Base-by-base conservation (phyloP, 2,329 filamentous ascomycete genomes). In the Ceratocystis ficicola region DNA sequence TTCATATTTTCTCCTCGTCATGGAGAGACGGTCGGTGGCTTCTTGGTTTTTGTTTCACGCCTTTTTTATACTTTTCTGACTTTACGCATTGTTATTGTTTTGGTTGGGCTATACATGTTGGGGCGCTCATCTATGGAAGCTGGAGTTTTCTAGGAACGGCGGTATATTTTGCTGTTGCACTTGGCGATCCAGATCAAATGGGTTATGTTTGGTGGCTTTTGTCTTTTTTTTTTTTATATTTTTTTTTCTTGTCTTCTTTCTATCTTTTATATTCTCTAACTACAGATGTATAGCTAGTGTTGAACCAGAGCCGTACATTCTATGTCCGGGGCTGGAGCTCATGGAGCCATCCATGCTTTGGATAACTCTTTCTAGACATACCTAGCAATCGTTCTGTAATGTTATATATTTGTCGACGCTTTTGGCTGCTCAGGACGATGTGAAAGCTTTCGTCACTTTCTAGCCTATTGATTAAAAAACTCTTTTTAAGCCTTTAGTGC, bases 101-200 rank as follows among this genome's bases (percentile, higher is more conserved):
- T 3, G 30, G 30, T 41, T 17, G 8, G 52, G 52, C n/a, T 57
- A 57, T 57, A 57, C 22, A 57, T 57, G 25, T 57, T 57, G 1
- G 52, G 52, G 52, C 12, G 28, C 52, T 57, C 52, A 57, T 57
- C 52, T 57, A 57, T 30, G 52, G 52, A 57, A 57, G 52, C 52
- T 57, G 52, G 52, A 57, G 52, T 57, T 57, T 57, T 57, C 52
- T 30, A 28, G 52, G 52, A 57, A 57, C 28, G 52, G 52, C 28
- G 52, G 52, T 57, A 57, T 57, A 57, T 32, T 57, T 55, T 55
- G 52, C 52, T 57, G 52, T 57, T 57, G 52, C 52, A 32, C 22
- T 17, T 30, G 52, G 28, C 36, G 20, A 12, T 62, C 20, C 59
- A 62, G 32, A 22, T 44, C 44, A 30, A 22, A 46, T 66, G 50